Base-by-base conservation (phyloP, 2,329 filamentous ascomycete species). In the Whalleya microplaca region DNA sequence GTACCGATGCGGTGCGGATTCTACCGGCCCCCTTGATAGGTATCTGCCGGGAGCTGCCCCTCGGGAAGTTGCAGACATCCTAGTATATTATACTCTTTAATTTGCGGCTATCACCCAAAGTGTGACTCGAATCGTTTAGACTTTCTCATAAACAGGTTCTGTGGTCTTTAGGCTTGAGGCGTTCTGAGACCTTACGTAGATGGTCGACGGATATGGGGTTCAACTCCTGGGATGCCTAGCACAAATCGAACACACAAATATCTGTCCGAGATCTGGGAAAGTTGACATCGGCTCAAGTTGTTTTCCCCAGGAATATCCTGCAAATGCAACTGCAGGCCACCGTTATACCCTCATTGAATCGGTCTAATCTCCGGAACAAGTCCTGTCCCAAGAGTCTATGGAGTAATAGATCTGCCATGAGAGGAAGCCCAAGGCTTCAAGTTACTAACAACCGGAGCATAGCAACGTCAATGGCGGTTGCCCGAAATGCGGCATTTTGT, bases 11-110 rank as follows among this genome's bases (percentile, higher is more conserved):
- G 41, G 59, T 55, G 50, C 29, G 45, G 53, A 58, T 47, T 53
- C 63, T 56, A 53, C 54, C 44, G 51, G 58, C 50, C 48, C 59
- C 55, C 53, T 58, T 61, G 46, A 64, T 64, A 63, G 56, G 59
- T 53, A 58, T 55, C 45, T 43, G 49, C 51, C 50, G 48, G 58
- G 50, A 56, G 32, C 42, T 61, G 55, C 56, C 56, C 64, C 55
- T 60, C 67, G 64, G 66, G 46, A 65, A 61, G 59, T 58, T 67
- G 67, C 67, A 69, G 58, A 21, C 47, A 59, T 55, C 60, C 61
- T 57, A 56, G 61, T 53, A 50, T 58, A 45, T 53, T 45, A 53
- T 52, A 48, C 29, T 54, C 37, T 51, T 52, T 44, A 56, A 32
- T 49, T 16, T 56, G 44, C 51, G 41, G 45, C 49, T 40, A 27